Evolutionary conservation across 805 yeast species (phyloP).

Genomic region (Ogataea nakhonphanomensis): DNA sequence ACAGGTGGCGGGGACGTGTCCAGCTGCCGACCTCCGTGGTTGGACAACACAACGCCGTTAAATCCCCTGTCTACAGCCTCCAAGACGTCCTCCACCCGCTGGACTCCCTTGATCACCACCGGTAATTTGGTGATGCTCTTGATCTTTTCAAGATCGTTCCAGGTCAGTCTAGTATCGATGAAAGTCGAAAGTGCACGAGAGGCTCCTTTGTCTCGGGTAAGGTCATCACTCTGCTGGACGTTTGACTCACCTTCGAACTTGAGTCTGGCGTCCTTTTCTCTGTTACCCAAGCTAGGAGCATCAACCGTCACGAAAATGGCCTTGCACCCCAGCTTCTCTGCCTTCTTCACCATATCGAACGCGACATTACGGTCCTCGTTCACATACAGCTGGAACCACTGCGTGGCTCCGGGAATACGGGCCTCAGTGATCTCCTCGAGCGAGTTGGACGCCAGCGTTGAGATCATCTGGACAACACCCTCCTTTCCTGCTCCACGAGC

Average conservation of each 20-base stretch:
- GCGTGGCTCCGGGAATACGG: slow-evolving; percentile 61
- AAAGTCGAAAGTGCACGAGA: slow-evolving; percentile 84
- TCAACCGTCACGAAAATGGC: slow-evolving; percentile 89
- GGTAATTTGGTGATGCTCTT: slow-evolving; percentile 58
- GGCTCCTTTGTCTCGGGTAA: slow-evolving; percentile 77
- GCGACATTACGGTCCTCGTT: slow-evolving; percentile 71
- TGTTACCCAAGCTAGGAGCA: slow-evolving; percentile 87
- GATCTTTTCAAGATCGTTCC: slow-evolving; percentile 64
- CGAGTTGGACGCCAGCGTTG: slow-evolving; percentile 86
- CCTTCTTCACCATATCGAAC: slow-evolving; percentile 59
- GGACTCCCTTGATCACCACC: slow-evolving; percentile 78
- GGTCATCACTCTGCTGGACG: slow-evolving; percentile 39
- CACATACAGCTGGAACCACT: slow-evolving; percentile 88
- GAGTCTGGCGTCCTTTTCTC: slow-evolving; percentile 58
- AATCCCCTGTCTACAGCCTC: slow-evolving; percentile 69
- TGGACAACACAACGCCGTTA: slow-evolving; percentile 77
- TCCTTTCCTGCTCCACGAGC: slow-evolving; percentile 79
- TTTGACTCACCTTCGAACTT: slow-evolving; percentile 42
- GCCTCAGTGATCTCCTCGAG: slow-evolving; percentile 81
- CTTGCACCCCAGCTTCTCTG: slow-evolving; percentile 69
- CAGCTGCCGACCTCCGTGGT: slow-evolving; percentile 88
- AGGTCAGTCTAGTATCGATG: slow-evolving; percentile 64
- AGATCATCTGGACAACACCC: slow-evolving; percentile 81
- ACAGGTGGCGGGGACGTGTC: slow-evolving; percentile 80
- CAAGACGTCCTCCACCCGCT: slow-evolving; percentile 73